Base-by-base conservation (phyloP, 805 yeast genomes). In the Ogataea methanolica region DNA sequence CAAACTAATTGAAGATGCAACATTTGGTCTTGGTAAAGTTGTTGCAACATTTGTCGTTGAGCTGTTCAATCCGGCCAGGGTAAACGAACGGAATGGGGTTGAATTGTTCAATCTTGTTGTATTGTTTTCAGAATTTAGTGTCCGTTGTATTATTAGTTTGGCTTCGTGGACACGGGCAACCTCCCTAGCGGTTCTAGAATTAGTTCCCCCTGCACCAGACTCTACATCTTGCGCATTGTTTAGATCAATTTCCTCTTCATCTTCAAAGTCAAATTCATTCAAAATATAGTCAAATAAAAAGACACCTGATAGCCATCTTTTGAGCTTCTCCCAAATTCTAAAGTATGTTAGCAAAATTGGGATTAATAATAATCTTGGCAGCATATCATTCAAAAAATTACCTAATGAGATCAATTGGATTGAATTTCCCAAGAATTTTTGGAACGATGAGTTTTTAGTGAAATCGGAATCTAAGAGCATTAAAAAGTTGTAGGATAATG, bases 341-440 rank as follows among this genome's bases (percentile, higher is more conserved):
- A 88, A 83, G 17, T 72, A 54, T 1, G 91, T 78, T 39, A 88
- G 63, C 1, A 78, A 53, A 7, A 88, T 75, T 1, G 96, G 96
- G n/a, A 88, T 65, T 15, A 88, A 53, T 11, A 88, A 72, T 19
- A 88, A 70, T 53, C 95, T 72, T 1, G 96, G 96, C n/a, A 87
- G 66, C 72, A 87, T 72, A 53, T 81, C 80, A 63, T 86, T 86
- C 65, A 88, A 73, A 54, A 80, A 73, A 46, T 80, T 79, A 53
- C 92, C 91, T 31, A 88, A 69, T 3, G 88, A 83, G 11, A 91
- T 83, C 53, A 88, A 67, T 56, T 86, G 84, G 60, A 88, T 84
- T 6, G 88, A 83, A 55, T 78, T 72, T 7, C 94, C 95, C 50
- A 85, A 73, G 70, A 90, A 86, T 42, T 77, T 74, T 59, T 87